Evolutionary conservation across 805 yeast genomes (phyloP), one percentile per base, ranked within the genome.

Genomic region (Dipodascopsis tothii): DNA sequence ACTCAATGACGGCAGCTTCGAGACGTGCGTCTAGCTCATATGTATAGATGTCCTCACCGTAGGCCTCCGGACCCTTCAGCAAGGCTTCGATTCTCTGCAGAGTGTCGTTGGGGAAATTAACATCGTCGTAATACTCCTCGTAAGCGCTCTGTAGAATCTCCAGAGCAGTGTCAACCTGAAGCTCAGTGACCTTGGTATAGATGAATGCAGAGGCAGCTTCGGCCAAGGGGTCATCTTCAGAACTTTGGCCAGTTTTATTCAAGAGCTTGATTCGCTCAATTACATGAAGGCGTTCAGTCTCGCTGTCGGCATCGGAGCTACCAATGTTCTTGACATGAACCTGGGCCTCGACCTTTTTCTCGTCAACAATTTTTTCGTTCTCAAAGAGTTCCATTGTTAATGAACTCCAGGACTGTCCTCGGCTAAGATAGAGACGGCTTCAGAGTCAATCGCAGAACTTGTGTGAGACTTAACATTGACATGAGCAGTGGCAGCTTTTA

Each of bases 1-100:
- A 60, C 36, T 45, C 40, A 36, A 61, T 63, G 35, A 73, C 56
- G 23, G 66, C 69, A 3, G 77, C 77, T 45, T 71, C 70, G 18
- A 46, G 46, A 9, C 46, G 34, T 16, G 36, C 21, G 34, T 45
- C 49, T 7, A 45, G 38, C 33, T 45, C 46, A 25, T 39, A 45
- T 3, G 39, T 34, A n/a, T 46, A 44, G 19, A 38, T 33, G n/a
- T 33, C 41, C 6, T 16, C n/a, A n/a, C 50, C 50, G 25, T 46
- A 46, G 14, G 43, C 46, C 18, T 39, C 34, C 4, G 39, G 17
- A 5, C 46, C 46, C 7, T 27, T 27, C 16, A 46, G 32, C 14
- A 43, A 18, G 19, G 36, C 38, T n/a, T 34, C n/a, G 39, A 46
- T 43, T 25, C 43, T 46, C 6, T 39, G 21, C 18, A 23, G 28